phyloP scores from a whole-genome alignment of 129 eudicot genomes.

The Glebionis coronaria region DNA sequence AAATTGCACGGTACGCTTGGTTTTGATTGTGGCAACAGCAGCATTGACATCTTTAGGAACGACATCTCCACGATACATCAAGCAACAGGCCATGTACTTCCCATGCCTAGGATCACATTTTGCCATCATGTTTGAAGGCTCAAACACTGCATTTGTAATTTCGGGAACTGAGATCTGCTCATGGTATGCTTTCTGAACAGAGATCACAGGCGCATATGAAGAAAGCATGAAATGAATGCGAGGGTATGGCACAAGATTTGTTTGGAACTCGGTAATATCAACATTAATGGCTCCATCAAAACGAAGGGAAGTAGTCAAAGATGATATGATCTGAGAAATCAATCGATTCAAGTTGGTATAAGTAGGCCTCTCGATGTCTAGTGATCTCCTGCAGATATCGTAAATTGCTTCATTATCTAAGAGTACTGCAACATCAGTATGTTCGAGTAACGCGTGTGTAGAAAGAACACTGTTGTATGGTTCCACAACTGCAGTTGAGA shows the following conservation, averaged over 20 bases:
- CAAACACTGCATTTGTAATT: slow-evolving; percentile 81
- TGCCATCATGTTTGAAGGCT: slow-evolving; percentile 92
- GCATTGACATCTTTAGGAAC: slow-evolving; percentile 19
- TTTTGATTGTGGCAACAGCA: slow-evolving; percentile 19
- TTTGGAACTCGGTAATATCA: slow-evolving; percentile 79
- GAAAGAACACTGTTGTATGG: slow-evolving; percentile 19
- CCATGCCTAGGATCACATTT: slow-evolving; percentile 90
- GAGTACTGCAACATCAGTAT: slow-evolving; percentile 8
- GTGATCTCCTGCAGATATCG: slow-evolving; percentile 17
- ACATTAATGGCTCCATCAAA: slow-evolving; percentile 93
- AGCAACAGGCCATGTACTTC: slow-evolving; percentile 81
- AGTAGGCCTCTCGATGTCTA: slow-evolving; percentile 14
- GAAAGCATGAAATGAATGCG: slow-evolving; percentile 91
- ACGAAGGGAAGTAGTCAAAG: slow-evolving; percentile 77
- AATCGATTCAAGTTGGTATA: slow-evolving; percentile 9
- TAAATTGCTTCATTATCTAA: slow-evolving; percentile 16
- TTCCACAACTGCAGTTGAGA: slow-evolving; percentile 17
- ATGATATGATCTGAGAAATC: slow-evolving; percentile 13
- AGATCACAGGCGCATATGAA: slow-evolving; percentile 84
- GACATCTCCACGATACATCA: slow-evolving; percentile 43
- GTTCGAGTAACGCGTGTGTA: slow-evolving; percentile 13
- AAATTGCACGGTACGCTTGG: slow-evolving; percentile 17
- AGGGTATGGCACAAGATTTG: slow-evolving; percentile 89
- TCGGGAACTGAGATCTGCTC: slow-evolving; percentile 85
- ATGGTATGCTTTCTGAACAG: slow-evolving; percentile 77